Base-by-base conservation (phyloP, 192 early-diverging fungal species). In the Martensiomyces pterosporus region DNA sequence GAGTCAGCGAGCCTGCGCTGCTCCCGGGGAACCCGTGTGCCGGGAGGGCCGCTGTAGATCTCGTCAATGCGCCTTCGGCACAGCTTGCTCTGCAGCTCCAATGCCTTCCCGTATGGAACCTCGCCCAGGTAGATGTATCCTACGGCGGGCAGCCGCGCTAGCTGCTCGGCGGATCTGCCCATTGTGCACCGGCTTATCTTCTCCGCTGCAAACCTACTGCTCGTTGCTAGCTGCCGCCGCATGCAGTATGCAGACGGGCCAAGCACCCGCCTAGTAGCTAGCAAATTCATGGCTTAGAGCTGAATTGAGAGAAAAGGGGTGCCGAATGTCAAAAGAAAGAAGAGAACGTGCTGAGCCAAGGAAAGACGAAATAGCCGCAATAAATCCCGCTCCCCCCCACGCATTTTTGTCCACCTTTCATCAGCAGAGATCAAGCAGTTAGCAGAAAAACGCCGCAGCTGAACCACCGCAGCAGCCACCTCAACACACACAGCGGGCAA, bases 61-160 rank as follows among this genome's bases (percentile, higher is more conserved):
- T 61, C 67, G 43, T 78, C 68, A 25, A 80, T 76, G 1, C 82
- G 81, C 36, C 29, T 44, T 7, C 64, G 54, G 9, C 85, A 79
- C 2, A 92, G 62, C 37, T 69, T 49, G 5, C 75, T 44, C 48
- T 89, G 89, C 27, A 92, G 55, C 15, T 39, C 34, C 8, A 92
- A 67, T 18, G 76, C 87, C 39, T 50, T 48, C 2, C 25, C 35
- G 59, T 92, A 92, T 3, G 79, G 67, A 0, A 85, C 54, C 21
- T 39, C 17, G 13, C 67, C 70, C 23, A 81, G 54, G 32, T 77
- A 60, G 19, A 79, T 40, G 49, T 76, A 78, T 21, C 68, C 67
- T 4, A 77, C 37, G 0, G 62, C 24, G 7, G 75, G 72, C 23
- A 68, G 48, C n/a, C 23, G 22, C 39, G 37, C 17, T 3, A 66